Evolutionary conservation across 768 basidiomycete species (phyloP).

Genomic region (Termitomyces sp.): DNA sequence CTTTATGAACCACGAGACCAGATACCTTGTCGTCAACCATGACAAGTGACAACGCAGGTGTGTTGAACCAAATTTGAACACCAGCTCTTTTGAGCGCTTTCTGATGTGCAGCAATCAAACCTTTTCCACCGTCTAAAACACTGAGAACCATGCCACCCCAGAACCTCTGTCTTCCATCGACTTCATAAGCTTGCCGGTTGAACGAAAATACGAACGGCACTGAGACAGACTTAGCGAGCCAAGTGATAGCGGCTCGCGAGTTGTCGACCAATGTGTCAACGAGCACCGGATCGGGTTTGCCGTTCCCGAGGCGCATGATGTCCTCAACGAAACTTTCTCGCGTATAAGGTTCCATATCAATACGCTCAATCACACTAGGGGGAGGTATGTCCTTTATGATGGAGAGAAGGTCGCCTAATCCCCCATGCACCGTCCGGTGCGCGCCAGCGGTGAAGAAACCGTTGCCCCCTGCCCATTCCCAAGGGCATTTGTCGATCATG

Average conservation of each 20-base stretch:
- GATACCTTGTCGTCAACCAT: conserved; percentile 32
- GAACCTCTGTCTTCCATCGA: conserved; percentile 57
- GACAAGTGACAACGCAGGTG: conserved; percentile 38
- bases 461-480: conserved; percentile 64
- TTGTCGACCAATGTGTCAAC: conserved; percentile 48
- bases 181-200: conserved; percentile 64
- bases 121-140: conserved; percentile 64
- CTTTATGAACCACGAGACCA: conserved; percentile 41
- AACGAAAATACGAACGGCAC: conserved; percentile 57
- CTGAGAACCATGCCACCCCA: conserved; percentile 67
- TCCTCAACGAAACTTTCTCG: conserved; percentile 48
- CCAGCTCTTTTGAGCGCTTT: conserved; percentile 42
- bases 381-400: conserved; percentile 44
- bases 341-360: conserved; percentile 59
- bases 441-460: conserved; percentile 72
- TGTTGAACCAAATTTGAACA: conserved; percentile 54
- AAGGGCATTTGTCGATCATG: conserved; percentile 60
- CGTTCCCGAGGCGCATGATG: conserved; percentile 54
- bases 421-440: conserved; percentile 57
- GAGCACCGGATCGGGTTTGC: conserved; percentile 42
- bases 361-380: conserved; percentile 32
- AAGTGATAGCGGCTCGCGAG: conserved; percentile 51
- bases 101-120: conserved; percentile 54
- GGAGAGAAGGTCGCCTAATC: conserved; percentile 54
- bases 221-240: conserved; percentile 47